A percentile compares a stretch with the other conserved stretches of the same genome.
Evolutionary conservation across 1,139 yeast species (phyloP).

Genomic region (Saccharomyces hybrid): DNA sequence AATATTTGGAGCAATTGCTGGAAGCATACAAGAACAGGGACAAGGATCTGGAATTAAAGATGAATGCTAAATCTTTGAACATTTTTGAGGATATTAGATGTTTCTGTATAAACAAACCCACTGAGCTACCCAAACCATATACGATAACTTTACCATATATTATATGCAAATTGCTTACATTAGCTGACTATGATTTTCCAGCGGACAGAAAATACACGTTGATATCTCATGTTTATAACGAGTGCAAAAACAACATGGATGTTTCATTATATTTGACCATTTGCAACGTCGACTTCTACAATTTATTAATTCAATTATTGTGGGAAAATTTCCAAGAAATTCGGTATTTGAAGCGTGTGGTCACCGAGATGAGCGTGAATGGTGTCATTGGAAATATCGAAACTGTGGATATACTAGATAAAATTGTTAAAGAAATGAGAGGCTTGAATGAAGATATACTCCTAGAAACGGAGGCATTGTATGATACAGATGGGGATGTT

Average conservation of each 20-base stretch:
- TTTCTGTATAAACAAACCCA: constrained; percentile 7
- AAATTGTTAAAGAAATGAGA: constrained; percentile 16
- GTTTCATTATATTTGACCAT: constrained; percentile 25
- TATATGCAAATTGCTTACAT: constrained; percentile 17
- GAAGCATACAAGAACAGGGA: constrained; percentile 13
- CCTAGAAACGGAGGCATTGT: neutral
- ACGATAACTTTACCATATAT: constrained; percentile 24
- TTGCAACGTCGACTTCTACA: constrained; percentile 29
- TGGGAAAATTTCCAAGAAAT: constrained; percentile 29
- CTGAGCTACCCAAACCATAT: constrained; percentile 25
- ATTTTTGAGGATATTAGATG: constrained; percentile 15
- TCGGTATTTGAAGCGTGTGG: constrained; percentile 14
- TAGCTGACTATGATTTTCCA: constrained; percentile 16
- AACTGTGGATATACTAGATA: constrained; percentile 24
- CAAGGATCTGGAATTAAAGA: constrained; percentile 8
- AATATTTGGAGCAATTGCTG: constrained; percentile 12
- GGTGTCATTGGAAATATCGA: constrained; percentile 28
- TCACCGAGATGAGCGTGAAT: constrained; percentile 28
- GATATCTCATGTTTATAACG: constrained; percentile 22
- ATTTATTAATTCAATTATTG: constrained; percentile 20
- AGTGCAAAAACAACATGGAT: constrained; percentile 23
- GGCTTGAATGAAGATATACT: constrained; percentile 21
- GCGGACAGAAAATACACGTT: constrained; percentile 22
- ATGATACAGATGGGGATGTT: constrained; percentile 12
- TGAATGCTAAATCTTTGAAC: constrained; percentile 6